A percentile compares a stretch with the other conserved stretches of the same genome.
These are phyloP conservation scores for Spergularia azorica DNA, from an alignment of 179 eudicot genomes.

Conservation along the genomic window DNA sequence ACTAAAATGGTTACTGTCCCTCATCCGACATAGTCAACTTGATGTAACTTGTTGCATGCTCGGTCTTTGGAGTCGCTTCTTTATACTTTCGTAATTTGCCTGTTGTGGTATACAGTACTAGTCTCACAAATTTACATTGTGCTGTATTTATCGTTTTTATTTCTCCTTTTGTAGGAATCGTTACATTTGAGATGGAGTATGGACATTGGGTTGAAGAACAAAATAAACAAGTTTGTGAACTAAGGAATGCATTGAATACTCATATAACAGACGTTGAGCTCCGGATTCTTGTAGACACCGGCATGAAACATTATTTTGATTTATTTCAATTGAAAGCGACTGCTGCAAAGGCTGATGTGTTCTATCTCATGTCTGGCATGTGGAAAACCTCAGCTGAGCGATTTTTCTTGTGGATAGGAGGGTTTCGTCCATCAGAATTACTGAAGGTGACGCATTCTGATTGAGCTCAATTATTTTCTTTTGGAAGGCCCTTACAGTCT, in stretches of 20 bases:
- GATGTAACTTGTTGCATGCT: neutral
- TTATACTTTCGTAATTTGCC: neutral
- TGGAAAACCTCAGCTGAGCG: slow-evolving; percentile 93
- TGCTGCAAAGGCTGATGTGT: slow-evolving; percentile 81
- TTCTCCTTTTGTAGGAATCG: slow-evolving; percentile 53
- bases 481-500: neutral
- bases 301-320: slow-evolving; percentile 72
- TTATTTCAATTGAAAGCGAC: slow-evolving; percentile 76
- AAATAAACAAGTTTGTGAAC: slow-evolving; percentile 59
- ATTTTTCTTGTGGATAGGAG: slow-evolving; percentile 97
- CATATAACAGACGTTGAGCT: slow-evolving; percentile 58
- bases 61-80: neutral
- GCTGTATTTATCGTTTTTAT: neutral
- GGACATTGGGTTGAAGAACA: slow-evolving; percentile 84
- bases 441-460: slow-evolving; percentile 56
- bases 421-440: slow-evolving; percentile 95
- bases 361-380: slow-evolving; percentile 86
- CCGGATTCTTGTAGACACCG: slow-evolving; percentile 53
- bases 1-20: neutral
- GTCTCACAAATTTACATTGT: neutral
- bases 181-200: slow-evolving; percentile 79
- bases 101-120: neutral
- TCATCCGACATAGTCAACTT: neutral
- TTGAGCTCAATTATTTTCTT: neutral
- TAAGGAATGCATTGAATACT: slow-evolving; percentile 65